Evolutionary conservation across 805 yeast species (phyloP), one percentile per base, ranked within the genome.

Genomic region (Cyberlindnera euphorbiiphila): DNA sequence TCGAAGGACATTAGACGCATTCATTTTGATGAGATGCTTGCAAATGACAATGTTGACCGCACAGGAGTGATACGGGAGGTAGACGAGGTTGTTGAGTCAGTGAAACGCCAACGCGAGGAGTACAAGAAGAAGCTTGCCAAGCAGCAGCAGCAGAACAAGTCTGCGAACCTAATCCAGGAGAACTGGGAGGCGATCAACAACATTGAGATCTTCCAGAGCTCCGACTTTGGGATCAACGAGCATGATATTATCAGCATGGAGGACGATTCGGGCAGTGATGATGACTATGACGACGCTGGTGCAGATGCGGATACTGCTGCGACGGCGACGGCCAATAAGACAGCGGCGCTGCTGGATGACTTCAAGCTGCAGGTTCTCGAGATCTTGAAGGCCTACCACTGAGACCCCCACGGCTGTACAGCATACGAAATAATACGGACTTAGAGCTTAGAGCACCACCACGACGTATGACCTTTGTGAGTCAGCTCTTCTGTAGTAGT

Each of bases 151-250:
- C 29, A 26, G 22, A 18, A 17, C 6, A 43, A 20, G 45, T 55
- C 30, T 2, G 12, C 9, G 17, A 30, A 29, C 13, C 54, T 61
- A 5, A 53, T 68, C 25, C 60, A 60, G 6, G 61, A 59, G 9
- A 69, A 61, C 36, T 65, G 76, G 74, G 58, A 62, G 9, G 55
- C 64, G n/a, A 67, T 73, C 9, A 62, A 69, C 34, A 59, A 66
- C 2, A 36, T 64, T 8, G 68, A 69, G 5, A 61, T 70, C 1
- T 55, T 72, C 43, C 62, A 64, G 9, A 60, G 66, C 9, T 57
- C 62, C 5, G 75, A 72, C 37, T 65, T 73, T 42, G 81, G 79
- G 0, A 45, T 74, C 11, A 63, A 66, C 14, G 76, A 71, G 20
- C 65, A 68, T 31, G 79, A 74, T 43, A 46, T 69, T n/a, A 66